Base-by-base conservation (phyloP, 1,284 basidiomycete species). In the Paramarasmius palmivorus region DNA sequence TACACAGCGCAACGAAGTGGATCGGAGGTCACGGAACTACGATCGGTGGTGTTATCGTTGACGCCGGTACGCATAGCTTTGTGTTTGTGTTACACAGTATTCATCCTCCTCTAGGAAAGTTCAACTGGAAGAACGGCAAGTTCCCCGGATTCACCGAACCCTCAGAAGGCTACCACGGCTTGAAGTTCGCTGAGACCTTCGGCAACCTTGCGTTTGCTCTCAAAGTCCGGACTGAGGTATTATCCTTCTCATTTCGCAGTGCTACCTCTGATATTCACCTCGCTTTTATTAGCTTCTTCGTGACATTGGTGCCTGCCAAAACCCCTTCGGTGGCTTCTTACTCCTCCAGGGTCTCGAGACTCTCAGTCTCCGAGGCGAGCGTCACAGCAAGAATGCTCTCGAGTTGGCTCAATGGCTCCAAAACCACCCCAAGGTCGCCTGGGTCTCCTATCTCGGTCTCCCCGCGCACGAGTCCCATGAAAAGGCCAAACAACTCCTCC, bases 1-100 rank as follows among this genome's bases (percentile, higher is more conserved):
- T 93, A 6, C 89, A 94, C 72, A 90, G 86, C 55, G 91, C 92
- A 0, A 94, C 92, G 3, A 95, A 95, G 68, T 95, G 93, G 93
- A 93, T 95, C 49, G 89, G 92, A 26, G 92, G 93, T 0, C 93
- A 93, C 66, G 92, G 93, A 54, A 95, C 88, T 2, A 93, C 91
- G 23, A 92, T 95, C 49, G 92, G 79, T 4, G 93, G 93, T 55
- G 85, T 94, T 19, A 76, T 95, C 57, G 68, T 95, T 51, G 92
- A 93, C 67, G 81, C 83, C 22, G 92, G 82, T 77, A 57, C 3
- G 65, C 61, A 41, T 17, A 9, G 15, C 15, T 40, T 60, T 17
- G 7, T 8, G 19, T 26, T 46, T 2, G n/a, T n/a, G n/a, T n/a
- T n/a, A n/a, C n/a, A n/a, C n/a, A n/a, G n/a, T n/a, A 46, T 29